Evolutionary conservation across 768 basidiomycete genomes (phyloP).

Genomic region (Strobilomyces echinocephalus): DNA sequence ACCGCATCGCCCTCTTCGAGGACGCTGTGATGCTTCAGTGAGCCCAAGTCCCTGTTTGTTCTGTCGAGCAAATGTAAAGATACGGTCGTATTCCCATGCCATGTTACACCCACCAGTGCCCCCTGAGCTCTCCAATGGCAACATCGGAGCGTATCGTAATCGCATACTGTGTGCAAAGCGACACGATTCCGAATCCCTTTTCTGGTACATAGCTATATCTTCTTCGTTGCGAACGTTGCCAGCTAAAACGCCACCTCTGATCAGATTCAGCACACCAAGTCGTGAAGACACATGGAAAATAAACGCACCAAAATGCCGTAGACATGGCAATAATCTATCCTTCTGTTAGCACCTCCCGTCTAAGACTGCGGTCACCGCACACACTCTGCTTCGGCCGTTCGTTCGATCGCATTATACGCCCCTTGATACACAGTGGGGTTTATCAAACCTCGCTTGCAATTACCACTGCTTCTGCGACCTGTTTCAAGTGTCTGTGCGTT

Average conservation of each 20-base stretch:
- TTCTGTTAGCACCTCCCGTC: background rate
- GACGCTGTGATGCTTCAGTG: conserved; percentile 16
- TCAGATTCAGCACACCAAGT: background rate
- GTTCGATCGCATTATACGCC: conserved; percentile 42
- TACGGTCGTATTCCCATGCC: background rate
- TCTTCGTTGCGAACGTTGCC: conserved; percentile 11
- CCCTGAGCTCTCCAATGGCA: conserved; percentile 11
- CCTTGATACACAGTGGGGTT: conserved; percentile 48
- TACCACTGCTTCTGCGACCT: conserved; percentile 43
- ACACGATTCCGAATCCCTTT: conserved; percentile 11
- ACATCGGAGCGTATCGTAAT: conserved; percentile 9
- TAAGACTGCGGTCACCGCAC: background rate
- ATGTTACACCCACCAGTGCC: conserved; percentile 1
- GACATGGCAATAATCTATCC: conserved; percentile 35
- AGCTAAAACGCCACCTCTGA: conserved; percentile 13
- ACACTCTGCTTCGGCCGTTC: conserved; percentile 35
- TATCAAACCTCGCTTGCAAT: conserved; percentile 43
- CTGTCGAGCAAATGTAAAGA: background rate
- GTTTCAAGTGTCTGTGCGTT: background rate
- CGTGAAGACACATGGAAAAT: background rate
- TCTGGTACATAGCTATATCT: conserved; percentile 7
- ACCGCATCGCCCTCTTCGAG: conserved; percentile 24
- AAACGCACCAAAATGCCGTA: conserved; percentile 33
- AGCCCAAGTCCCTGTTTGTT: conserved; percentile 8
- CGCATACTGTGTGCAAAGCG: conserved; percentile 7